A percentile compares a stretch with the other conserved stretches of the same genome.
phyloP scores from a whole-genome alignment of 495 filamentous ascomycete species.

The Annulohypoxylon moriforme region DNA sequence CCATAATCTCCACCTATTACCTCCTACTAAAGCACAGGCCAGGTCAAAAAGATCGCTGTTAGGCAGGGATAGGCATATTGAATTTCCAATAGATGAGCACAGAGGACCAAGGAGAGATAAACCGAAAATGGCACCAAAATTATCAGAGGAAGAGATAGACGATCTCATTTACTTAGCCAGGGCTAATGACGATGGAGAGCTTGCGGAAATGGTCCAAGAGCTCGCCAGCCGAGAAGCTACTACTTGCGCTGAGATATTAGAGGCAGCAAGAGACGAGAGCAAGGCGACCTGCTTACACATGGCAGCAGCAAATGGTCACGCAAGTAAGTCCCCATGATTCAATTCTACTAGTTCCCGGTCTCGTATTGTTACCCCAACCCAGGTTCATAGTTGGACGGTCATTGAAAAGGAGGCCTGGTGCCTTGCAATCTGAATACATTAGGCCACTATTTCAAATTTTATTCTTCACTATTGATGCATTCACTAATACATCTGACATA shows the following conservation, averaged over 20 bases:
- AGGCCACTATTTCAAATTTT: too few species aligned
- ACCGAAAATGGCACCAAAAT: constrained; percentile 58
- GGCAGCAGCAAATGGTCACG: constrained; percentile 87
- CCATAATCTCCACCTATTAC: constrained; percentile 9
- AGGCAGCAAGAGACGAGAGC: constrained; percentile 72
- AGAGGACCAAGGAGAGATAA: neutral
- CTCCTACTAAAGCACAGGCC: constrained; percentile 14
- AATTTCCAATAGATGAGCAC: neutral
- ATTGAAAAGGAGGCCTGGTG: neutral
- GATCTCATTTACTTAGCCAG: constrained; percentile 89
- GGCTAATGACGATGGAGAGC: constrained; percentile 75
- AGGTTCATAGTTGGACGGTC: too few species aligned
- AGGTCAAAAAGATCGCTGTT: neutral
- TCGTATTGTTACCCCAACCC: too few species aligned
- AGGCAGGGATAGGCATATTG: neutral
- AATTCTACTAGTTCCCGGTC: neutral
- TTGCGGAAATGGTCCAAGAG: constrained; percentile 68
- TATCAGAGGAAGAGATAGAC: constrained; percentile 82
- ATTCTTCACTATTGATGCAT: too few species aligned
- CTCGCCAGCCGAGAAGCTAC: constrained; percentile 66
- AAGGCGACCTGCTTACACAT: constrained; percentile 86
- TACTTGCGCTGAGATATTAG: constrained; percentile 67
- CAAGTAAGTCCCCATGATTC: constrained; percentile 62
- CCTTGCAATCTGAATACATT: neutral
- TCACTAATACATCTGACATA: constrained; percentile 28